These are phyloP conservation scores for Arctium lappa DNA, from an alignment of 129 eudicot genomes.

Conservation along the genomic window DNA sequence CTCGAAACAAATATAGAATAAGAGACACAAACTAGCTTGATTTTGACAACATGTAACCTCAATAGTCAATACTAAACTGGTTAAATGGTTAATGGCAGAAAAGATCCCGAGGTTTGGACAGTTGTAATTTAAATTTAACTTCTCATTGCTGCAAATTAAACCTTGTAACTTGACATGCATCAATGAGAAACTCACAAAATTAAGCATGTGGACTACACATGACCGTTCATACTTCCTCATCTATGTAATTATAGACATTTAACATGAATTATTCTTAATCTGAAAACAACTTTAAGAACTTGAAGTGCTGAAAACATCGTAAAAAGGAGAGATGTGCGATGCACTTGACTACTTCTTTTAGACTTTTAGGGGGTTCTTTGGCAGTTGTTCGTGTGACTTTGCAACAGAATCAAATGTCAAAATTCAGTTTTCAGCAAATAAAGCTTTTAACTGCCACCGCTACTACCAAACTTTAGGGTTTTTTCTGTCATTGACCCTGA, in stretches of 20 bases:
- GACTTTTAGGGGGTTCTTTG: background rate
- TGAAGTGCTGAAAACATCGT: background rate
- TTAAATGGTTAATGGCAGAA: background rate
- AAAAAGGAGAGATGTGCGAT: background rate
- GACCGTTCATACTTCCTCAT: background rate
- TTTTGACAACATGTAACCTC: background rate
- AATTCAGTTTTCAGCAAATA: background rate
- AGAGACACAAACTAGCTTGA: background rate
- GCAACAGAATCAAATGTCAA: background rate
- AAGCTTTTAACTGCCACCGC: background rate
- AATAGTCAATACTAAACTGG: background rate
- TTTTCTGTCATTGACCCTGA: background rate
- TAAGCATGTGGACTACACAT: background rate
- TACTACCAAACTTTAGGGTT: background rate
- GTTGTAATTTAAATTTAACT: background rate
- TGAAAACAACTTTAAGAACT: background rate
- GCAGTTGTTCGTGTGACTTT: background rate
- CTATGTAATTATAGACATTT: background rate
- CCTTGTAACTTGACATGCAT: background rate
- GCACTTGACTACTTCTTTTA: background rate
- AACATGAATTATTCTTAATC: background rate
- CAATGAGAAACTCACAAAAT: background rate
- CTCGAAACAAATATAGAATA: background rate
- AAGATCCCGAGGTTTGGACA: constrained; percentile 11
- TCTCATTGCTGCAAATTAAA: background rate